A percentile compares a stretch with the other conserved stretches of the same genome.
phyloP scores from a whole-genome alignment of 805 yeast genomes.

The Candida yuanshanica region DNA sequence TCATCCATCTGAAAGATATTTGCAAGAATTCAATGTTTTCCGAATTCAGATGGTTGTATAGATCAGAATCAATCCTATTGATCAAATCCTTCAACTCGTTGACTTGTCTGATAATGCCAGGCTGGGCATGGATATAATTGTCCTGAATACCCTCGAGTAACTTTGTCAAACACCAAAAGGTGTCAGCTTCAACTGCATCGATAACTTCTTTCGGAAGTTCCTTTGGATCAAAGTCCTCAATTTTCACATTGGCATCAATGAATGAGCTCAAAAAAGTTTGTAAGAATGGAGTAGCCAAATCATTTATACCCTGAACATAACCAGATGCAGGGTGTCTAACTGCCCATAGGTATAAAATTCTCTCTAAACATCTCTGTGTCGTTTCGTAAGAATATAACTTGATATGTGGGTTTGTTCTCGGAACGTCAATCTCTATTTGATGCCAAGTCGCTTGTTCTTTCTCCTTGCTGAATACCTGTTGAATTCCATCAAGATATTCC shows the following conservation, averaged over 20 bases:
- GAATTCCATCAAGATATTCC: constrained; percentile 75
- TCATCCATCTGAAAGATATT: constrained; percentile 98
- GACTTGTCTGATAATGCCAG: constrained; percentile 92
- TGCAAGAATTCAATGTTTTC: constrained; percentile 94
- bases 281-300: constrained; percentile 86
- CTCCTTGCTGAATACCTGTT: constrained; percentile 50
- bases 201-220: constrained; percentile 54
- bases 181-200: constrained; percentile 83
- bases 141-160: constrained; percentile 92
- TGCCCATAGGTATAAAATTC: constrained; percentile 88
- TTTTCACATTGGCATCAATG: constrained; percentile 38
- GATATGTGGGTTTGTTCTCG: constrained; percentile 86
- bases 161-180: constrained; percentile 94
- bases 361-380: constrained; percentile 75
- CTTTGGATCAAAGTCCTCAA: constrained; percentile 59
- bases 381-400: constrained; percentile 61
- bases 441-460: constrained; percentile 85
- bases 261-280: constrained; percentile 79
- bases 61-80: constrained; percentile 67
- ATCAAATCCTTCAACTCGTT: constrained; percentile 72
- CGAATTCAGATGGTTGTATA: constrained; percentile 65
- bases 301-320: constrained; percentile 96
- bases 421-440: constrained; percentile 91
- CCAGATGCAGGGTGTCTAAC: constrained; percentile 97
- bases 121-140: constrained; percentile 96